Base-by-base conservation (phyloP, 352 stramenopile species). In the Phytophthora pseudosyringae region DNA sequence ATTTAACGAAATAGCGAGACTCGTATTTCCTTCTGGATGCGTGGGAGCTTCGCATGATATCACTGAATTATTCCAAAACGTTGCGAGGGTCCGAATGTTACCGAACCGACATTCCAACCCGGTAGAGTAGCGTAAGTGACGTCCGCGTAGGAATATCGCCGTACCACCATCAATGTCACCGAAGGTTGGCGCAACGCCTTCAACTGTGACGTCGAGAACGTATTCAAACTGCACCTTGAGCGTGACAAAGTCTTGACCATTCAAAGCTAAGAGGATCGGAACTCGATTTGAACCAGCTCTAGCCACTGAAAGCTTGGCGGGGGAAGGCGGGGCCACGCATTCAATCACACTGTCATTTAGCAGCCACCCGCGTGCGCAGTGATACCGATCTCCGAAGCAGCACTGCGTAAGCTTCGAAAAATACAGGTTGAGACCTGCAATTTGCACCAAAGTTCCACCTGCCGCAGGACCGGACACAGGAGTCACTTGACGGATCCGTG, bases 211-310 rank as follows among this genome's bases (percentile, higher is more conserved):
- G 13, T 83, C 64, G 9, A 79, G 46, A 36, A 77, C 67, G 38
- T 91, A 96, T 35, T 93, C 79, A 59, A 94, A 98, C 0, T 63
- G 32, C 29, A 73, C 60, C 4, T 67, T 46, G 0, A 86, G 18
- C 3, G 16, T 47, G 2, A 86, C 47, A 51, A 88, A 88, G 55
- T 96, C 86, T 57, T 90, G 79, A 7, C 81, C 86, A 44, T 96
- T 97, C 4, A 91, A 50, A n/a, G 84, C 78, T n/a, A 97, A 44
- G 10, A 88, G 60, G 11, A 97, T 49, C 0, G 78, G 51, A 26
- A 91, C 72, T 5, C 50, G 41, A 1, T 78, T 62, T 13, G 74
- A 73, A 6, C 56, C 63, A 26, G 48, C 26, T 6, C 43, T 40
- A 8, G 50, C 25, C 33, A 7, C 33, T 10, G 38, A 63, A 11